Evolutionary conservation across 169 alveolate genomes (phyloP).

Genomic region (Plasmodium relictum): DNA sequence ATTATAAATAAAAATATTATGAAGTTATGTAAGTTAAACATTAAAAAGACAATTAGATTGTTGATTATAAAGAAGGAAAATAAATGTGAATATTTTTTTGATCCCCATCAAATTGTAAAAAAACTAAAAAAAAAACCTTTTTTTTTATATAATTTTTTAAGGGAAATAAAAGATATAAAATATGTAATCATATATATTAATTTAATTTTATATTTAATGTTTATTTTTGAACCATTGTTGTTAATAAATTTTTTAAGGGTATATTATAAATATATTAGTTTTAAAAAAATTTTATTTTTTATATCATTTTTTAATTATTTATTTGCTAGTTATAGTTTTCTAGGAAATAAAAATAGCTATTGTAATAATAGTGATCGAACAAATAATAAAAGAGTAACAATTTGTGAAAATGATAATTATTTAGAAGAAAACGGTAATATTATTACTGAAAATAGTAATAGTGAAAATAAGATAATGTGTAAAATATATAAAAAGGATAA

Average conservation of each 20-base stretch:
- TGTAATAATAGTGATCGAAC: not conserved
- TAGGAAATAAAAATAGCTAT: not conserved
- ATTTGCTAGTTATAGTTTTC: not conserved
- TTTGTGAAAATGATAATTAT: too few species aligned
- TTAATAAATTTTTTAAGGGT: slow-evolving; percentile 5
- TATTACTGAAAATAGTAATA: too few species aligned
- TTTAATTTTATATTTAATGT: slow-evolving; percentile 37
- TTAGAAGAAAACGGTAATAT: too few species aligned
- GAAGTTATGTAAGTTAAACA: slow-evolving; percentile 15
- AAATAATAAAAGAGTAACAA: not conserved
- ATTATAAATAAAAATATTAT: slow-evolving; percentile 9
- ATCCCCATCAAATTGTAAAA: slow-evolving; percentile 32
- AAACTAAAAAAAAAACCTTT: slow-evolving; percentile 66
- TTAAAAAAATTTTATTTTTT: slow-evolving; percentile 28
- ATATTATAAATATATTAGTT: slow-evolving; percentile 28
- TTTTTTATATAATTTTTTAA: slow-evolving; percentile 48
- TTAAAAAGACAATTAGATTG: slow-evolving; percentile 31
- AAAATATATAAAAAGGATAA: too few species aligned
- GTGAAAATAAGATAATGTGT: too few species aligned
- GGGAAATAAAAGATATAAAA: slow-evolving; percentile 21
- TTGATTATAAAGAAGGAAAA: slow-evolving; percentile 31
- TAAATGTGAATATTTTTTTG: slow-evolving; percentile 22
- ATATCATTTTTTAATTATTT: slow-evolving; percentile 40
- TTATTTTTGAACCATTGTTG: slow-evolving; percentile 41
- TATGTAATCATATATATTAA: slow-evolving; percentile 14